Percentiles rank a stretch among this genome's conserved stretches.
phyloP scores from a whole-genome alignment of 345 rosid genomes.

The Arabidopsis arenosa region DNA sequence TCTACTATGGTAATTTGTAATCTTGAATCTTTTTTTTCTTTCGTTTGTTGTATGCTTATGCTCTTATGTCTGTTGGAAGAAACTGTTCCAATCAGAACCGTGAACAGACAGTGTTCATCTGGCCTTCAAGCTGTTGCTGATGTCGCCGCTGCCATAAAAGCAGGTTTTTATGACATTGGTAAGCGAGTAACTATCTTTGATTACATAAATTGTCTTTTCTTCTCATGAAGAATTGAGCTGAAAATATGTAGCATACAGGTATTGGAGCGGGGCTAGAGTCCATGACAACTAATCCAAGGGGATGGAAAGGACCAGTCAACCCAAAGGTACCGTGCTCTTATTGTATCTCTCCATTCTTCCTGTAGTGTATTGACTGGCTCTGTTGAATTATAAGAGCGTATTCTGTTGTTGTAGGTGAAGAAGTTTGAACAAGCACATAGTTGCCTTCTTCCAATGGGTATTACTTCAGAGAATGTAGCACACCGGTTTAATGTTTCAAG shows the following conservation, averaged over 20 bases:
- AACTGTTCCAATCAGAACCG: constrained; percentile 86
- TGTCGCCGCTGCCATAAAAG: constrained; percentile 94
- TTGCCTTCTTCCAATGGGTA: constrained; percentile 96
- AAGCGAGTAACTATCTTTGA: constrained; percentile 20
- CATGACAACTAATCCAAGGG: constrained; percentile 83
- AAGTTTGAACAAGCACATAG: constrained; percentile 74
- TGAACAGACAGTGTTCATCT: constrained; percentile 93
- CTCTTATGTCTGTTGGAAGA: constrained; percentile 50
- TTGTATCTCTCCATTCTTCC: background rate
- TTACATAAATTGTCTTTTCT: background rate
- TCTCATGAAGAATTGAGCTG: constrained; percentile 13
- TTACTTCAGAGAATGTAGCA: constrained; percentile 96
- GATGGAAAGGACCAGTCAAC: constrained; percentile 85
- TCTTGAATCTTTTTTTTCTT: background rate
- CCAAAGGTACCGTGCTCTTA: constrained; percentile 60
- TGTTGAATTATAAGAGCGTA: background rate
- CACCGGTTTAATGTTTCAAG: constrained; percentile 82
- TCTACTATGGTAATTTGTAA: background rate
- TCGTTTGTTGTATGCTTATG: constrained; percentile 14
- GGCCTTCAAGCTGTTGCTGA: constrained; percentile 99
- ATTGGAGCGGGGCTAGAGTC: constrained; percentile 99
- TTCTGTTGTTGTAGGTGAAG: constrained; percentile 59
- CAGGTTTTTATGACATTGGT: constrained; percentile 97
- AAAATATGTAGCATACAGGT: constrained; percentile 48
- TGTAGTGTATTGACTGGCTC: background rate